Base-by-base conservation (phyloP, 2,329 filamentous ascomycete genomes). In the Fusarium succisae region DNA sequence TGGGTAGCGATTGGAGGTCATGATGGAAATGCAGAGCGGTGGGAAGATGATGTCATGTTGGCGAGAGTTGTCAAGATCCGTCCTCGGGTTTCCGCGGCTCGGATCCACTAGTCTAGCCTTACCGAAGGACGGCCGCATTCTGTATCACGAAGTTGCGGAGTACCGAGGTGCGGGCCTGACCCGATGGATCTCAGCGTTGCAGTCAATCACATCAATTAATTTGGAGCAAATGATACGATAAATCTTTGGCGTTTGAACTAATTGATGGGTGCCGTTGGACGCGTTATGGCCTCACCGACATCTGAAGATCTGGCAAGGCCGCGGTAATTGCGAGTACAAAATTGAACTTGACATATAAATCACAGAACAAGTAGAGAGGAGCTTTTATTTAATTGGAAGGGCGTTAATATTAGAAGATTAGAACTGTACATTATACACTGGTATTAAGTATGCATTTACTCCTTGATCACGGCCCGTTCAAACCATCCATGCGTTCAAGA, bases 391-490 rank as follows among this genome's bases (percentile, higher is more conserved):
- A 0, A 5, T 30, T 11, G 14, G 4, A 32, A 50, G 6, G 0
- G 7, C 3, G 14, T 4, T 8, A 1, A 13, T 0, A 5, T 6
- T 5, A 13, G 4, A 7, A 6, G 7, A 7, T 12, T 0, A 5
- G 3, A 4, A 8, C 0, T 9, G 14, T 32, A n/a, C 7, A 5
- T 4, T 4, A 5, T 30, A 4, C 7, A 8, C 14, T 30, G 5
- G 10, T 6, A 14, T n/a, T 9, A 4, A 3, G 0, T 0, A 17
- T 12, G 4, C 4, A 17, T 5, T 4, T 28, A 7, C 26, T 5
- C 8, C 6, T 7, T 28, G 44, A 30, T 22, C 14, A n/a, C 12
- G 4, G 9, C 7, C 0, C 9, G 4, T 50, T 12, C 4, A n/a
- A 12, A 12, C 2, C 2, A 8, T 22, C 45, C 7, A 28, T 13